These are phyloP conservation scores for Fusarium cyanostomum DNA, from an alignment of 2,329 filamentous ascomycete genomes.

Conservation along the genomic window DNA sequence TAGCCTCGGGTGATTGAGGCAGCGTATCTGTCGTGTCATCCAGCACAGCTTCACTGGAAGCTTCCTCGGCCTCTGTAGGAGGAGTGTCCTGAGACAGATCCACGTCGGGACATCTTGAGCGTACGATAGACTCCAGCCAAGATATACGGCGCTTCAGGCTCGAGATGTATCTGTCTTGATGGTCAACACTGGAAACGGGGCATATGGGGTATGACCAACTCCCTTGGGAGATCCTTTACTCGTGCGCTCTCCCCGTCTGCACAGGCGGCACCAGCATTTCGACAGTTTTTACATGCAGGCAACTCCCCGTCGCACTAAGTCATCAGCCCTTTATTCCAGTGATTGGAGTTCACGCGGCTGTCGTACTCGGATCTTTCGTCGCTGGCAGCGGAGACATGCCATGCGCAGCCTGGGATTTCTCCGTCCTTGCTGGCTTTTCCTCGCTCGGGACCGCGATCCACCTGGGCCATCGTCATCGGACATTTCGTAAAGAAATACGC, in stretches of 20 bases:
- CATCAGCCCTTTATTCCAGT: not conserved
- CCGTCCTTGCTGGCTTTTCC: slow-evolving; percentile 28
- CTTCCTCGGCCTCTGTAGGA: slow-evolving; percentile 23
- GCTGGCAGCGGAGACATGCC: slow-evolving; percentile 53
- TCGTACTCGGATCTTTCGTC: slow-evolving; percentile 59
- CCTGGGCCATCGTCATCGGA: not conserved
- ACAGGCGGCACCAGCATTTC: slow-evolving; percentile 53
- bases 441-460: slow-evolving; percentile 13
- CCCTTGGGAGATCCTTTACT: slow-evolving; percentile 53
- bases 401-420: slow-evolving; percentile 44
- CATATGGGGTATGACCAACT: slow-evolving; percentile 41
- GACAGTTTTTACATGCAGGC: slow-evolving; percentile 55
- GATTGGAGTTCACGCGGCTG: not conserved
- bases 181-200: not conserved
- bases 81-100: slow-evolving; percentile 46
- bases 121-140: slow-evolving; percentile 59
- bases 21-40: slow-evolving; percentile 8
- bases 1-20: not conserved
- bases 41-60: slow-evolving; percentile 9
- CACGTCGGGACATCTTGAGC: slow-evolving; percentile 53
- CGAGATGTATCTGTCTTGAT: slow-evolving; percentile 40
- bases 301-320: slow-evolving; percentile 55
- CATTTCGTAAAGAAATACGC: slow-evolving; percentile 21
- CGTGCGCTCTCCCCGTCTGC: slow-evolving; percentile 55
- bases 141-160: slow-evolving; percentile 53